Conservation (phyloP, 2,329 filamentous ascomycete species). For the Diaporthe ampelina region DNA sequence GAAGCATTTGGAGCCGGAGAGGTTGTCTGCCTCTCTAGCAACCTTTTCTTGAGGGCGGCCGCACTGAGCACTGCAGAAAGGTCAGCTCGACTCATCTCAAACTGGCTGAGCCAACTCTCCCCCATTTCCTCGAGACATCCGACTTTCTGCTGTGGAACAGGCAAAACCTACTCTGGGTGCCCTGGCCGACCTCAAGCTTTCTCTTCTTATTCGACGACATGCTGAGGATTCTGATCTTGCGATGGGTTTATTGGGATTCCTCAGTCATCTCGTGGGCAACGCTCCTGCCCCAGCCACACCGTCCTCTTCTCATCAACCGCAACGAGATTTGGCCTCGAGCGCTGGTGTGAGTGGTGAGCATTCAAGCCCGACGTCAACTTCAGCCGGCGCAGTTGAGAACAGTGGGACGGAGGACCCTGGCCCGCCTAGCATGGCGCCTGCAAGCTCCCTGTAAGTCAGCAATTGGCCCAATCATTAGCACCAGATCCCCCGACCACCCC, state of each 20-base stretch:
- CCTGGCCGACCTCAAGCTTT: conserved; percentile 55
- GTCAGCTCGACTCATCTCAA: background rate
- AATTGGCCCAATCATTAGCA: conserved; percentile 43
- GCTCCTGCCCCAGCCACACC: background rate
- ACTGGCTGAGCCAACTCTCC: background rate
- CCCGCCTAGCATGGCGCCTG: conserved; percentile 12
- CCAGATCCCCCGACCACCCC: conserved; percentile 32
- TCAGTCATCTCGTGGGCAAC: background rate
- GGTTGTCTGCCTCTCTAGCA: conserved; percentile 48
- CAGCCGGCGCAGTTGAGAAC: background rate
- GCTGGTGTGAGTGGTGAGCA: background rate
- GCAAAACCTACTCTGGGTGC: conserved; percentile 52
- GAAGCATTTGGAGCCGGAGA: conserved; percentile 22
- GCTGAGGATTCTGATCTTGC: background rate
- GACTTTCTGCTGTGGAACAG: background rate
- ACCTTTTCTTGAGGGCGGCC: conserved; percentile 58
- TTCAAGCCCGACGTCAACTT: background rate
- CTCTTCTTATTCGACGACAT: conserved; percentile 53
- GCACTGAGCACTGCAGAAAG: conserved; percentile 56
- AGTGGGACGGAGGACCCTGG: background rate
- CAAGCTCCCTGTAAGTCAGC: conserved; percentile 35
- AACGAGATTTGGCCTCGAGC: background rate
- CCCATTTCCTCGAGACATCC: conserved; percentile 34
- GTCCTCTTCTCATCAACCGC: background rate
- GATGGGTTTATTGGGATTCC: background rate